Conservation (phyloP, 202 grass and related monocot genomes). For the Brachypodium distachyon region DNA sequence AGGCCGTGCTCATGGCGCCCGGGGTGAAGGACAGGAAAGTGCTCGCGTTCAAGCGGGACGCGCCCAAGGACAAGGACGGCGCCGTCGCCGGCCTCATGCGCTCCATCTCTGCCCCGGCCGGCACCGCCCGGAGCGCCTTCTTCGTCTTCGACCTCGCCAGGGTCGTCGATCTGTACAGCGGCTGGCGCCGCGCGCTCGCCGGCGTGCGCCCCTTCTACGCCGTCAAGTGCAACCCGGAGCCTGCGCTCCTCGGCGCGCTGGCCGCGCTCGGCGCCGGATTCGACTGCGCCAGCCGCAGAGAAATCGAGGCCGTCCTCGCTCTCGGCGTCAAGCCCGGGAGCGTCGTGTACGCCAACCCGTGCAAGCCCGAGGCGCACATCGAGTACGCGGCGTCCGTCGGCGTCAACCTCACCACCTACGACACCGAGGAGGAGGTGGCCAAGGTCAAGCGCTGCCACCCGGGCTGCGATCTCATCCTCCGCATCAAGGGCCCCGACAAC, state of each 20-base stretch:
- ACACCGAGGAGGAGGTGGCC: background rate
- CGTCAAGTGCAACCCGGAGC: too few relatives aligned
- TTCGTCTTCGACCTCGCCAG: background rate
- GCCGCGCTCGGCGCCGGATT: too few relatives aligned
- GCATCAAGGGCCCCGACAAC: background rate
- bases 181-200: too few relatives aligned
- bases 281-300: background rate
- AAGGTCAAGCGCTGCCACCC: background rate
- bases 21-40: too few relatives aligned
- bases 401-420: too few relatives aligned
- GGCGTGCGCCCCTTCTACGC: too few relatives aligned
- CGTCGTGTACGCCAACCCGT: too few relatives aligned
- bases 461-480: background rate
- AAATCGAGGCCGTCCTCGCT: background rate
- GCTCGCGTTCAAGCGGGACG: too few relatives aligned
- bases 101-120: too few relatives aligned
- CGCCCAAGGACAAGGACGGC: too few relatives aligned
- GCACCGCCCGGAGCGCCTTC: background rate
- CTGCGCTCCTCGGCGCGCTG: background rate
- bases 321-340: background rate
- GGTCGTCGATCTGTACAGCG: background rate
- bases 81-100: too few relatives aligned
- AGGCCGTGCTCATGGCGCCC: too few relatives aligned
- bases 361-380: background rate
- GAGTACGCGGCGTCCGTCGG: background rate